Conservation (phyloP, 805 yeast species). For the Ogataea pini region DNA sequence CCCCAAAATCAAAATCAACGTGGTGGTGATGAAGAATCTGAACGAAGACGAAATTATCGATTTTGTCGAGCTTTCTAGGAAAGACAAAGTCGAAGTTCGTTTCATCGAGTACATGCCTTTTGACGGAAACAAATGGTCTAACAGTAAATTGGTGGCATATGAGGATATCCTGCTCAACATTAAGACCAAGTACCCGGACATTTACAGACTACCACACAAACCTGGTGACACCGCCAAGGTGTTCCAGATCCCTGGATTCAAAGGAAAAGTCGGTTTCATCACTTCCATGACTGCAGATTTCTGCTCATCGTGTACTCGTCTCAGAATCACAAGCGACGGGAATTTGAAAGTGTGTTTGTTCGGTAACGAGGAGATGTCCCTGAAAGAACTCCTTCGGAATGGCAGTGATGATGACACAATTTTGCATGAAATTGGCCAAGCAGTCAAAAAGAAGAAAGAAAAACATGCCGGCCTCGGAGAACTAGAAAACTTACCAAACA, state of each 20-base stretch:
- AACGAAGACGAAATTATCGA: constrained; percentile 54
- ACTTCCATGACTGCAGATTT: constrained; percentile 58
- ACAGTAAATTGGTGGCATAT: constrained; percentile 45
- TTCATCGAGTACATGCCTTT: constrained; percentile 63
- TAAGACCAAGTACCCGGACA: constrained; percentile 31
- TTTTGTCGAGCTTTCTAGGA: constrained; percentile 44
- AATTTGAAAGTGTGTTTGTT: constrained; percentile 56
- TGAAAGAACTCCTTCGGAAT: constrained; percentile 44
- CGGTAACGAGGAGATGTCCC: constrained; percentile 51
- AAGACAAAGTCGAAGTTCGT: constrained; percentile 46
- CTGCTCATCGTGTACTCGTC: constrained; percentile 52
- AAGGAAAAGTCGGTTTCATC: constrained; percentile 52
- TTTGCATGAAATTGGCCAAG: constrained; percentile 41
- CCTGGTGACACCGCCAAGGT: constrained; percentile 53
- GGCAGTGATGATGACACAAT: constrained; percentile 40
- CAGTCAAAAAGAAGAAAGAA: constrained; percentile 48
- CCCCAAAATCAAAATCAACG: constrained; percentile 49
- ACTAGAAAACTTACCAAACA: constrained; percentile 45
- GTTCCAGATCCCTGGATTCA: constrained; percentile 43
- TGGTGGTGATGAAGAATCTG: constrained; percentile 49
- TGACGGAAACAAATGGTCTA: constrained; percentile 54
- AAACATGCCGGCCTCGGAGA: constrained; percentile 54
- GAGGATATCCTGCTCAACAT: constrained; percentile 43
- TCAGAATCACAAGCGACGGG: constrained; percentile 54
- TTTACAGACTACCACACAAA: constrained; percentile 26